Base-by-base conservation (phyloP, 139 green algal species). In the Chlorella sp. region DNA sequence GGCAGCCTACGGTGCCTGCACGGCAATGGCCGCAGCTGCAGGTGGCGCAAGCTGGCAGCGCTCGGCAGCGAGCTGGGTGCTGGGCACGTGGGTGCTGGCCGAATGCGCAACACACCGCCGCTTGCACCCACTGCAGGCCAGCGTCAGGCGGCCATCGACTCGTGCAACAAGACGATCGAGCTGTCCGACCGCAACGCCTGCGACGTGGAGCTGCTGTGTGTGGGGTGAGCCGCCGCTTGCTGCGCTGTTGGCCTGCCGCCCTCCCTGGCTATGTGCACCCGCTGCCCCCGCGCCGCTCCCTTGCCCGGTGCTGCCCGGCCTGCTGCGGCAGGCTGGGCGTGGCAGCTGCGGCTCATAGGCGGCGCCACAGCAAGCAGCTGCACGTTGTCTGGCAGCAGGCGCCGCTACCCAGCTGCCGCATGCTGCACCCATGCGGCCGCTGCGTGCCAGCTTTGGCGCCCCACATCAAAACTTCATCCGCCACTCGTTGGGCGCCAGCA, bases 191-290 rank as follows among this genome's bases (percentile, higher is more conserved):
- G 96, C 56, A 97, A 97, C 83, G 96, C 96, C 5, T 98, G 96
- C 87, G 96, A 98, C 69, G 93, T 98, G 32, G 96, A 98, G 92
- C 95, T 98, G 67, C 92, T 98, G 14, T 80, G 81, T 14, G 92
- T 97, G 41, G 96, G 95, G 90, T 93, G 75, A 44, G 88, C 60
- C 16, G 36, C 38, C 32, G 64, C 64, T 41, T 75, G 69, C 69
- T 0, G 1, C 17, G 14, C 20, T 24, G 1, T 32, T 69, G 22
- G 60, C 26, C 60, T 3, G 24, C 24, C 60, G 8, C 2, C 8
- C 60, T 13, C 62, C 9, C 6, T 38, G 22, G 14, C 19, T 43
- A 7, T 34, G 32, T 73, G 65, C 34, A 11, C 51, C 65, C 20
- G 0, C 65, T 68, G 60, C 65, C 34, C 22, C n/a, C 34, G 65